Conservation (phyloP, 257 asterid genomes). For the Primulina huaijiensis region DNA sequence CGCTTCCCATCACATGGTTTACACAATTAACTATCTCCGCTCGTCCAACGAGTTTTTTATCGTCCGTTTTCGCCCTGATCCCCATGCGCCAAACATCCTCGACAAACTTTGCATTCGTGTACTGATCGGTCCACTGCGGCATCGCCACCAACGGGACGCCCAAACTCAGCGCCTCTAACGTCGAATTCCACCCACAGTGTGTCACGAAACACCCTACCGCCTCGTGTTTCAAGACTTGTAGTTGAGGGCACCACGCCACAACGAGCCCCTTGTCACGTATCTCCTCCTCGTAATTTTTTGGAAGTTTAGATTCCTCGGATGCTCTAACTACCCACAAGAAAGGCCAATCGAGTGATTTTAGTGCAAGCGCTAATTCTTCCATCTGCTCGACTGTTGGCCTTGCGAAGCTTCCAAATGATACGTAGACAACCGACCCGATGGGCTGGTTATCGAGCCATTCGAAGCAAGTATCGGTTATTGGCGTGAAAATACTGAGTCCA, state of each 20-base stretch:
- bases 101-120: slow-evolving; percentile 33
- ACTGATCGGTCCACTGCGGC: slow-evolving; percentile 39
- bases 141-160: slow-evolving; percentile 39
- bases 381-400: slow-evolving; percentile 19
- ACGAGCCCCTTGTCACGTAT: slow-evolving; percentile 10
- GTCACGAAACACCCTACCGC: slow-evolving; percentile 45
- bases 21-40: slow-evolving; percentile 23
- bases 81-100: slow-evolving; percentile 35
- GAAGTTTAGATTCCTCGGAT: slow-evolving; percentile 33
- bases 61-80: slow-evolving; percentile 17
- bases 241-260: slow-evolving; percentile 29
- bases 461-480: slow-evolving; percentile 28
- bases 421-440: slow-evolving; percentile 28
- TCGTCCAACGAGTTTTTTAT: slow-evolving; percentile 14
- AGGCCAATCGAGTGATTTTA: slow-evolving; percentile 19
- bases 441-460: slow-evolving; percentile 30
- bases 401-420: slow-evolving; percentile 37
- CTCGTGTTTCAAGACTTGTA: slow-evolving; percentile 29
- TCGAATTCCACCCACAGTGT: slow-evolving; percentile 62
- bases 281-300: slow-evolving; percentile 23
- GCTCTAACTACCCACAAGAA: slow-evolving; percentile 49
- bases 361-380: slow-evolving; percentile 34
- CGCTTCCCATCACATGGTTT: slow-evolving; percentile 27
- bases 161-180: slow-evolving; percentile 37
- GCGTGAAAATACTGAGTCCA: slow-evolving; percentile 32